phyloP scores from a whole-genome alignment of 2,329 filamentous ascomycete genomes.

The Penicillium expansum region DNA sequence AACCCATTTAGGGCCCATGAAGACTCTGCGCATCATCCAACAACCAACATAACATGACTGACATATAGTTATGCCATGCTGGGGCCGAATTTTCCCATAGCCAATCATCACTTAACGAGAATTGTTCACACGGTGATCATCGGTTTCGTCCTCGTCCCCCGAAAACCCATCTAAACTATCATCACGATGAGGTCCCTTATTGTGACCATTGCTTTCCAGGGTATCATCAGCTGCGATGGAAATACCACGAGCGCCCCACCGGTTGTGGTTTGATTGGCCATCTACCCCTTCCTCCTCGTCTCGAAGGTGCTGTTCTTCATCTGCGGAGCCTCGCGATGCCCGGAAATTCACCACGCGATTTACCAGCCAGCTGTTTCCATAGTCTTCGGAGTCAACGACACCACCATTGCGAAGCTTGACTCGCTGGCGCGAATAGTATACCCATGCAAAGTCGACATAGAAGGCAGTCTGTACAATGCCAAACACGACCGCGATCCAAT shows the following conservation, averaged over 20 bases:
- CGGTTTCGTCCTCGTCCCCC: constrained; percentile 7
- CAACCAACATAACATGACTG: not conserved
- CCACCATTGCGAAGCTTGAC: constrained; percentile 89
- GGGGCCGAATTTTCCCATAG: not conserved
- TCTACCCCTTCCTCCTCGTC: constrained; percentile 31
- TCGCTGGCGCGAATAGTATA: constrained; percentile 88
- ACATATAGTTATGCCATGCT: not conserved
- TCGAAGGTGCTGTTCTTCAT: constrained; percentile 40
- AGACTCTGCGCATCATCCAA: not conserved
- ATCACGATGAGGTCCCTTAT: constrained; percentile 7
- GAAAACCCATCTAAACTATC: constrained; percentile 12
- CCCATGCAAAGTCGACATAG: constrained; percentile 94
- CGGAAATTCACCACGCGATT: constrained; percentile 66
- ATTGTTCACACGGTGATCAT: constrained; percentile 3
- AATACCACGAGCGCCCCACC: constrained; percentile 59
- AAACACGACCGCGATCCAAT: constrained; percentile 76
- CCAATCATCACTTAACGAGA: not conserved
- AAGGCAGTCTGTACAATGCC: constrained; percentile 85
- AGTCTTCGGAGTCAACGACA: constrained; percentile 84
- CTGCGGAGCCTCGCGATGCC: constrained; percentile 29
- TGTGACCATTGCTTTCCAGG: constrained; percentile 27
- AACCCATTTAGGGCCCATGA: not conserved
- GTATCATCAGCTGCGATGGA: constrained; percentile 60
- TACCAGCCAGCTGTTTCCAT: constrained; percentile 80
- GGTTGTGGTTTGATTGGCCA: constrained; percentile 37